phyloP scores from a whole-genome alignment of 768 basidiomycete species.

The Macrolepiota albuminosa region DNA sequence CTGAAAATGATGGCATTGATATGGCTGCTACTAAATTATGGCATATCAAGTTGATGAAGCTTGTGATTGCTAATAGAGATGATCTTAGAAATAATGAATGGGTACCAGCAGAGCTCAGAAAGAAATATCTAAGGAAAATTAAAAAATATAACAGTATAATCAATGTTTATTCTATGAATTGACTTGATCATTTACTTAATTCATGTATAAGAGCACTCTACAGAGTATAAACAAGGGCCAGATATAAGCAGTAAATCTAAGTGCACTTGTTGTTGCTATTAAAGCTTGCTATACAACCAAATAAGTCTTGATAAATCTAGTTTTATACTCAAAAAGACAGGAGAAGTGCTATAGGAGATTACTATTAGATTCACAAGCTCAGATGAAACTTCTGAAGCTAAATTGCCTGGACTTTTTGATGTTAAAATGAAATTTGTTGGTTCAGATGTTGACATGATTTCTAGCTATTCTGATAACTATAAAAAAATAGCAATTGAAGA shows the following conservation, averaged over 20 bases:
- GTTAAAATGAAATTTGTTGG: not conserved
- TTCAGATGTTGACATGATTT: not conserved
- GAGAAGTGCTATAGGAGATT: not conserved
- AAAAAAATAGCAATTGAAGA: not conserved
- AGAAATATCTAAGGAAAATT: too few relatives aligned
- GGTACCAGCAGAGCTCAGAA: too few relatives aligned
- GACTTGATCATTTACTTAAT: too few relatives aligned
- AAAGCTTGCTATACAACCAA: not conserved
- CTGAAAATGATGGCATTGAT: too few relatives aligned
- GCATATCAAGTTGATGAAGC: too few relatives aligned
- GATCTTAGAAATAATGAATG: too few relatives aligned
- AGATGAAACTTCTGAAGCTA: not conserved
- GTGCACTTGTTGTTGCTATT: not conserved
- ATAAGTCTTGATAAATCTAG: not conserved
- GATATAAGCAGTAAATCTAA: not conserved
- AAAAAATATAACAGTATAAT: too few relatives aligned
- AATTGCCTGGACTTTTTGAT: not conserved
- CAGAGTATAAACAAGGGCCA: not conserved
- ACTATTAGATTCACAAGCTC: not conserved
- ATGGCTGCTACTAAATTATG: too few relatives aligned
- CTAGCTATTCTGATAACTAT: not conserved
- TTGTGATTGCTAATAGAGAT: too few relatives aligned
- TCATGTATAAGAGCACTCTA: too few relatives aligned
- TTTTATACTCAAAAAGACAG: not conserved
- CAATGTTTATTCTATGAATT: not conserved